Evolutionary conservation across 768 basidiomycete genomes (phyloP).

Genomic region (Tylopilus sp.): DNA sequence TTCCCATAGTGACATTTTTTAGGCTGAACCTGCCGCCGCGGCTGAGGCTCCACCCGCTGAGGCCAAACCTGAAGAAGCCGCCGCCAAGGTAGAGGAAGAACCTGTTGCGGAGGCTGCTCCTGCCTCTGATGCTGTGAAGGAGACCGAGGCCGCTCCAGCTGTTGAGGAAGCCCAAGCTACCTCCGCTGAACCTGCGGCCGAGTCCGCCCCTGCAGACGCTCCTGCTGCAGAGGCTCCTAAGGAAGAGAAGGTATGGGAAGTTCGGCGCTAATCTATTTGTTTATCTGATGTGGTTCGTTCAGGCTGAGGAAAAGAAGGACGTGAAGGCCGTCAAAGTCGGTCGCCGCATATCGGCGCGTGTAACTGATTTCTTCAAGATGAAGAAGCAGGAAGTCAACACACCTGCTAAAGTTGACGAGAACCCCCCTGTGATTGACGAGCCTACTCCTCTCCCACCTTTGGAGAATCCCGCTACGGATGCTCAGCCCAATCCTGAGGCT

Average conservation of each 20-base stretch:
- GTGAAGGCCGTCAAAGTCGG: slow-evolving; percentile 59
- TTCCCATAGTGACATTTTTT: background rate
- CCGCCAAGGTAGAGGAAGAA: slow-evolving; percentile 44
- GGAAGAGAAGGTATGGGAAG: slow-evolving; percentile 54
- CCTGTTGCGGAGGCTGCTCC: slow-evolving; percentile 29
- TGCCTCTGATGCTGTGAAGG: slow-evolving; percentile 61
- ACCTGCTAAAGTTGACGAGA: slow-evolving; percentile 83
- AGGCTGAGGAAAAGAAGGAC: slow-evolving; percentile 46
- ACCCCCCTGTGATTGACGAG: slow-evolving; percentile 86
- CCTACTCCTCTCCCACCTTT: slow-evolving; percentile 79
- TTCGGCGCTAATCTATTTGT: background rate
- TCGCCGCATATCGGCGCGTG: slow-evolving; percentile 81
- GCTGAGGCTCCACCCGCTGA: slow-evolving; percentile 36
- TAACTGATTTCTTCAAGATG: slow-evolving; percentile 79
- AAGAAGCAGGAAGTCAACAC: slow-evolving; percentile 60
- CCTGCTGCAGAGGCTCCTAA: slow-evolving; percentile 40
- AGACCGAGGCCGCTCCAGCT: slow-evolving; percentile 46
- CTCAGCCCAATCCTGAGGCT: too few species aligned
- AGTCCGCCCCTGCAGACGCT: slow-evolving; percentile 34
- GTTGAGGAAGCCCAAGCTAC: slow-evolving; percentile 27
- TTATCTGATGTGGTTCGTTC: slow-evolving; percentile 5
- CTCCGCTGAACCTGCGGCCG: slow-evolving; percentile 25
- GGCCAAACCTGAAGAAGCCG: slow-evolving; percentile 25
- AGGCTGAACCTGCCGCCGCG: slow-evolving; percentile 33
- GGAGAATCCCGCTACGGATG: slow-evolving; percentile 67